A percentile compares a stretch with the other conserved stretches of the same genome.
Conservation (phyloP, 768 basidiomycete species). For the Pisolithus tinctorius region DNA sequence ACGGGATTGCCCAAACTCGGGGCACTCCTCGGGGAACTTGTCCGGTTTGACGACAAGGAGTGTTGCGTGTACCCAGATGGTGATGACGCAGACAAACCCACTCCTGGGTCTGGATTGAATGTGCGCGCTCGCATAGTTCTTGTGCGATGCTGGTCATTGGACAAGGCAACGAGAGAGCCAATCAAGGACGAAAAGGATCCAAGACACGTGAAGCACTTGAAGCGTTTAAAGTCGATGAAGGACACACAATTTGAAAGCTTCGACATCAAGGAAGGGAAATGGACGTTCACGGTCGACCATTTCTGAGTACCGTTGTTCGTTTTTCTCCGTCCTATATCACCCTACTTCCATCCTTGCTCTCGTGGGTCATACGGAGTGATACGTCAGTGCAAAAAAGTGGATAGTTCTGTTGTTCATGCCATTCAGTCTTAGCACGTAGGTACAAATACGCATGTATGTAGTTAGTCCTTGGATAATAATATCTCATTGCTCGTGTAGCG, state of each 20-base stretch:
- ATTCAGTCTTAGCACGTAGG: constrained; percentile 7
- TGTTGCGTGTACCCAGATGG: constrained; percentile 91
- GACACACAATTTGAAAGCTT: constrained; percentile 82
- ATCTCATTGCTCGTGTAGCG: not conserved
- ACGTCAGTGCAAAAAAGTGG: too few species aligned
- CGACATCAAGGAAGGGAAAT: constrained; percentile 74
- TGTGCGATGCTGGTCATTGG: constrained; percentile 78
- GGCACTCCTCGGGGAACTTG: constrained; percentile 77
- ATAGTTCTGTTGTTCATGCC: too few species aligned
- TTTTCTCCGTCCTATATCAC: not conserved
- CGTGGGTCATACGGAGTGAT: too few species aligned
- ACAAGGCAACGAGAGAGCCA: constrained; percentile 86
- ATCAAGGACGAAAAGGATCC: constrained; percentile 78
- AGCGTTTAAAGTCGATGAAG: constrained; percentile 77
- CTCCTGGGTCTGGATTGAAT: constrained; percentile 81
- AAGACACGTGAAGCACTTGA: constrained; percentile 63
- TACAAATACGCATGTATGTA: constrained; percentile 8
- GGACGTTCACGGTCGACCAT: constrained; percentile 93
- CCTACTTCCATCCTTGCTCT: not conserved
- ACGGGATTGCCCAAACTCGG: constrained; percentile 76
- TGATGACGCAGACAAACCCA: constrained; percentile 79
- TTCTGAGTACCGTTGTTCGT: constrained; percentile 45
- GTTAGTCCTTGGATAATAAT: constrained; percentile 12
- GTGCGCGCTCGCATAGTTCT: constrained; percentile 76
- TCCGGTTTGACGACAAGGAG: constrained; percentile 87